These are phyloP conservation scores for Protoeuglena noctilucae DNA, from an alignment of 139 green algal genomes.

Conservation along the genomic window DNA sequence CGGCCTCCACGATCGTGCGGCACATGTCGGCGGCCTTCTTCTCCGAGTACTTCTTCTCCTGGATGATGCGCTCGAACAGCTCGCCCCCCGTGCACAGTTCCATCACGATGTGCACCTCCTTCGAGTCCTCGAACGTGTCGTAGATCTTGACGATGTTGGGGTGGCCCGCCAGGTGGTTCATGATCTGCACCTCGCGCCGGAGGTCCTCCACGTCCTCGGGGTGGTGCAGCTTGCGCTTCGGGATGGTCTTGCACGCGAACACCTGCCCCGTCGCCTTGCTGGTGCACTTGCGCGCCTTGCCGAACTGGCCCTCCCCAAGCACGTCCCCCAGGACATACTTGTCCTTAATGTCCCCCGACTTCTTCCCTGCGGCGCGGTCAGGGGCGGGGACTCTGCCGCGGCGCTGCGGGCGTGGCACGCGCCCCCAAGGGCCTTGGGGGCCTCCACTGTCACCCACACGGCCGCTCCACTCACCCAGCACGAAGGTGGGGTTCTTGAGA, in stretches of 20 bases:
- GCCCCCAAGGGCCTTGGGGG: too few relatives aligned
- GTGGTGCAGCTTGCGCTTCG: conserved; percentile 73
- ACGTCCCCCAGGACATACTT: neutral
- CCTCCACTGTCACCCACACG: too few relatives aligned
- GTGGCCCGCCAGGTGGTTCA: conserved; percentile 64
- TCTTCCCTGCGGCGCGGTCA: too few relatives aligned
- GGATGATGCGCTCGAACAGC: conserved; percentile 11
- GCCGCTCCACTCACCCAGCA: too few relatives aligned
- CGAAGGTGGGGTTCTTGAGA: neutral
- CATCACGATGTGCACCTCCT: conserved; percentile 7
- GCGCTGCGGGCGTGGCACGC: too few relatives aligned
- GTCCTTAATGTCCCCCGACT: too few relatives aligned
- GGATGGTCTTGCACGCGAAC: conserved; percentile 82
- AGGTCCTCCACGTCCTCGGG: conserved; percentile 90
- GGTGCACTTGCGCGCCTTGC: conserved; percentile 31
- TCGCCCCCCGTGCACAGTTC: conserved; percentile 9
- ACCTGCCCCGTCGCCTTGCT: conserved; percentile 36
- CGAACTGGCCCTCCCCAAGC: conserved; percentile 40
- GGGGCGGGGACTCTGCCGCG: too few relatives aligned
- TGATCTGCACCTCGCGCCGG: conserved; percentile 81
- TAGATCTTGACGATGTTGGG: neutral
- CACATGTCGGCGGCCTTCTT: neutral
- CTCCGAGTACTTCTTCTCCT: conserved; percentile 4
- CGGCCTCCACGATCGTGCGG: neutral
- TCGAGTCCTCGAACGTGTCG: conserved; percentile 2